A percentile compares a stretch with the other conserved stretches of the same genome.
Conservation (phyloP, 495 filamentous ascomycete genomes). For the Trichoderma asperelloides region DNA sequence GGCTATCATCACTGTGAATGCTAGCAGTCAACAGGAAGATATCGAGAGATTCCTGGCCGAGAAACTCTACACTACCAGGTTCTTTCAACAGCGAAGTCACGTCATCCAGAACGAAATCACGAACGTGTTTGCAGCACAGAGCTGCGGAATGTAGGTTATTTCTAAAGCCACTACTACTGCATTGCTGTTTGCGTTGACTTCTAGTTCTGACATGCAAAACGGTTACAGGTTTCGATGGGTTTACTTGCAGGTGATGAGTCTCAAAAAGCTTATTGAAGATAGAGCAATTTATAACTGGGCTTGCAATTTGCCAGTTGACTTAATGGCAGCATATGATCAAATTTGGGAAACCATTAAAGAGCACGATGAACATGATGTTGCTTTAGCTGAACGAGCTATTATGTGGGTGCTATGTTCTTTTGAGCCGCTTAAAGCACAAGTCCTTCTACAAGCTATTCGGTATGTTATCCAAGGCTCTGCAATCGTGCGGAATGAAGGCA, state of each 20-base stretch:
- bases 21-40: constrained; percentile 21
- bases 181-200: neutral
- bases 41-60: constrained; percentile 9
- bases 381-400: neutral
- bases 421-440: neutral
- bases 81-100: constrained; percentile 16
- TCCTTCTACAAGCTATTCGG: neutral
- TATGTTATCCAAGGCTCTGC: neutral
- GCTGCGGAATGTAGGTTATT: constrained; percentile 13
- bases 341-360: constrained; percentile 18
- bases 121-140: constrained; percentile 1
- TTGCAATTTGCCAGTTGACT: constrained; percentile 22
- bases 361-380: neutral
- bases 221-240: constrained; percentile 25
- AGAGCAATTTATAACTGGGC: constrained; percentile 19
- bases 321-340: constrained; percentile 27
- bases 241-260: constrained; percentile 24
- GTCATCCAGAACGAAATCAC: constrained; percentile 14
- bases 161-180: too few species aligned
- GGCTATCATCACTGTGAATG: constrained; percentile 28
- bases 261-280: constrained; percentile 14
- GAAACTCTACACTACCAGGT: constrained; percentile 9
- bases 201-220: neutral
- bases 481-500: neutral
- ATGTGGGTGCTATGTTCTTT: neutral